Evolutionary conservation across 2,329 filamentous ascomycete genomes (phyloP), one percentile per base, ranked within the genome.

Genomic region (Dothideomycetes sp.): DNA sequence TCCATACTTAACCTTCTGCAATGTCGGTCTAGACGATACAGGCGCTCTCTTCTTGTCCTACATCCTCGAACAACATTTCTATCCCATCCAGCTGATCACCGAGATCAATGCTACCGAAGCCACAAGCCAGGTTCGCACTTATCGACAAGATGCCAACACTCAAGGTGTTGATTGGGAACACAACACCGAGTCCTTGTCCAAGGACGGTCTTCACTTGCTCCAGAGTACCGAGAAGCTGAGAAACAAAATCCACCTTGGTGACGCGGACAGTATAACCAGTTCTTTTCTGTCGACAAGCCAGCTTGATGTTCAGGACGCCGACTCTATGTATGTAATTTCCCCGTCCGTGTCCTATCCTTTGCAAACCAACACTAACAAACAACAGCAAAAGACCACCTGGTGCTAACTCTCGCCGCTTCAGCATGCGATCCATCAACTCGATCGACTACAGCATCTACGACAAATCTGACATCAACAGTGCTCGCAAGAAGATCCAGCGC

Each of bases 1-100:
- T 12, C 62, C 64, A 5, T 64, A 62, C 49, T 53, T 67, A 42
- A 54, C 57, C 6, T 47, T 67, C 13, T 49, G 44, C 19, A 49
- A 63, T 25, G 54, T 54, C 10, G 51, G 49, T 2, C 51, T 67
- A 43, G 51, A 49, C 12, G 63, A 64, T 43, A 49, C 55, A 13
- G 62, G 59, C 11, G 64, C 61, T 2, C 49, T 66, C 17, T 62
- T 58, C 51, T 53, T 65, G 10, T 66, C 64, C 1, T 62, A 62
- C 47, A 38, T 65, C 5, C 39, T 67, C 13, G 53, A 55, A 30
- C 49, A 58, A 22, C 64, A 67, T 46, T 54, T 60, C 47, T 59
- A 51, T 37, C 63, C 63, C 1, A 52, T 49, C 24, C 56, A 63
- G 39, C 54, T 64, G 12, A 52, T 58, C 23, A 49, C 51, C 24